A percentile compares a stretch with the other conserved stretches of the same genome.
phyloP scores from a whole-genome alignment of 352 stramenopile species.

The Globisporangium alternatum region DNA sequence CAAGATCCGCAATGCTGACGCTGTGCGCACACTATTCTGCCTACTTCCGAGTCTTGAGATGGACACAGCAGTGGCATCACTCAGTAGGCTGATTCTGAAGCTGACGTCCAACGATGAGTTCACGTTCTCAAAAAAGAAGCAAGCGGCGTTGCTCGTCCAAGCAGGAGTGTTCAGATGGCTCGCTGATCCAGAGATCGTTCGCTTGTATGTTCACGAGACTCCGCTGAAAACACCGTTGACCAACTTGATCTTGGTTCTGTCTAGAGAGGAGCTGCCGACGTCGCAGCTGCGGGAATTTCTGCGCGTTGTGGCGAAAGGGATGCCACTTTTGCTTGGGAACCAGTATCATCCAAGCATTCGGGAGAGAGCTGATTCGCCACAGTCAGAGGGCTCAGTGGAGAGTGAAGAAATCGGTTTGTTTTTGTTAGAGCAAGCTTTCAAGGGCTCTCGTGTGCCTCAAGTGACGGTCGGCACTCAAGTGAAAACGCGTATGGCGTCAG shows the following conservation, averaged over 20 bases:
- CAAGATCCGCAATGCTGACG: slow-evolving; percentile 60
- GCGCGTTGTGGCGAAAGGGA: slow-evolving; percentile 43
- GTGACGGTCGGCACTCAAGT: slow-evolving; percentile 54
- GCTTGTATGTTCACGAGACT: slow-evolving; percentile 32
- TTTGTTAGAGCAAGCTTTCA: slow-evolving; percentile 42
- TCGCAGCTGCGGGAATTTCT: slow-evolving; percentile 52
- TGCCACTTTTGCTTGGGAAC: slow-evolving; percentile 43
- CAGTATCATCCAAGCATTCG: slow-evolving; percentile 14
- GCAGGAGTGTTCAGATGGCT: slow-evolving; percentile 64
- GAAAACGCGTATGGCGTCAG: slow-evolving; percentile 40
- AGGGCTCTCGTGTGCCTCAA: slow-evolving; percentile 44
- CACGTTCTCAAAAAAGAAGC: slow-evolving; percentile 44
- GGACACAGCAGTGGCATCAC: slow-evolving; percentile 22
- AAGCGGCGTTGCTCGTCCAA: slow-evolving; percentile 41
- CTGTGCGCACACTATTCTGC: slow-evolving; percentile 48
- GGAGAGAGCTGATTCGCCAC: background rate
- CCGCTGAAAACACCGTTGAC: slow-evolving; percentile 33
- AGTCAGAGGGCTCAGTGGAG: background rate
- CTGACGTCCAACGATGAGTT: slow-evolving; percentile 41
- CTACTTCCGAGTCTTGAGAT: slow-evolving; percentile 38
- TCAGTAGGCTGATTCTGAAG: slow-evolving; percentile 45
- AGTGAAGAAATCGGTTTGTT: slow-evolving; percentile 40
- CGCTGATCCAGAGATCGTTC: slow-evolving; percentile 31
- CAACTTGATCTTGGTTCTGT: slow-evolving; percentile 41
- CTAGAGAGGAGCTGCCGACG: slow-evolving; percentile 47